phyloP scores from a whole-genome alignment of 495 filamentous ascomycete genomes.

The Trichoderma parareesei region DNA sequence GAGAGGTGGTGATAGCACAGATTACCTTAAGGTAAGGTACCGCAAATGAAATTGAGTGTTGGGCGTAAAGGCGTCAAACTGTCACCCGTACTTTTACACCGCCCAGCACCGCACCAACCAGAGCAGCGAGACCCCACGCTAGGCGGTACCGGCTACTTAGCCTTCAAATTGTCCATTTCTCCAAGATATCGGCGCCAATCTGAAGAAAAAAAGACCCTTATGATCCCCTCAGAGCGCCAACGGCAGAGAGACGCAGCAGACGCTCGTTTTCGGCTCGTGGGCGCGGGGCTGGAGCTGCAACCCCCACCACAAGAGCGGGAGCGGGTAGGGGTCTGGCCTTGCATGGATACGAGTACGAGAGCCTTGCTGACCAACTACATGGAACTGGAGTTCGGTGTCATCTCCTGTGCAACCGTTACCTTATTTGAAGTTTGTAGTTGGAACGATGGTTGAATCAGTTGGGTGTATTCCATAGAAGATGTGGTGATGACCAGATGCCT shows the following conservation, averaged over 20 bases:
- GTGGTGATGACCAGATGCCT: too few species aligned
- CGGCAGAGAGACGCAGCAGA: not conserved
- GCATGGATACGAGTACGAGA: not conserved
- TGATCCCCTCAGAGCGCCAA: not conserved
- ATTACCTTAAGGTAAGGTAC: too few species aligned
- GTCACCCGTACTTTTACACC: not conserved
- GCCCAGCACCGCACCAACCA: not conserved
- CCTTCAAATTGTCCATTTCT: too few species aligned
- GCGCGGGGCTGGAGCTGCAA: not conserved
- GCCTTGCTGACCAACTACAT: not conserved
- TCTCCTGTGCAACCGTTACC: too few species aligned
- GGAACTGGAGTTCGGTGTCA: too few species aligned
- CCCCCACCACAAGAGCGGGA: not conserved
- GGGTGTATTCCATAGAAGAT: too few species aligned
- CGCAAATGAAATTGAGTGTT: not conserved
- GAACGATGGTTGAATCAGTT: too few species aligned
- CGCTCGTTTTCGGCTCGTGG: not conserved
- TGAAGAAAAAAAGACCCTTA: too few species aligned
- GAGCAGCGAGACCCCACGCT: not conserved
- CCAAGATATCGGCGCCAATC: too few species aligned
- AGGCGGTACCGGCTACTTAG: too few species aligned
- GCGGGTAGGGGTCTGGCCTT: not conserved
- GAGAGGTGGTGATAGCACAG: not conserved
- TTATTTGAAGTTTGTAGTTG: too few species aligned
- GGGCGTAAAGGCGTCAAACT: not conserved